Evolutionary conservation across 768 basidiomycete genomes (phyloP).

Genomic region (Termitomyces sp.): DNA sequence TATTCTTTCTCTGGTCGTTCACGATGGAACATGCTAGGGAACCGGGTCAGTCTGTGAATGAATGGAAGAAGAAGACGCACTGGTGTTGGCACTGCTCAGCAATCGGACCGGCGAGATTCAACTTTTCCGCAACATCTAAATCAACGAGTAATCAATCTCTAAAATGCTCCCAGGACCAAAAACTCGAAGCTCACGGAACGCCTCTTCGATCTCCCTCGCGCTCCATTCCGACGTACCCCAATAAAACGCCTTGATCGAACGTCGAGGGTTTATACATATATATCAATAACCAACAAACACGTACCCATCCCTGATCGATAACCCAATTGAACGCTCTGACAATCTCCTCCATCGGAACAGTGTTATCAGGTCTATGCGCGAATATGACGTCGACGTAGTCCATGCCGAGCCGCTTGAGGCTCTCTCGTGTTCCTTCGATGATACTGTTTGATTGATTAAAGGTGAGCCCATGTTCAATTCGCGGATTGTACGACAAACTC

Average conservation of each 20-base stretch:
- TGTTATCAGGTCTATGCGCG: constrained; percentile 64
- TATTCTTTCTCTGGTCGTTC: constrained; percentile 84
- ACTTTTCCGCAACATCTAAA: constrained; percentile 61
- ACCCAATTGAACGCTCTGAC: constrained; percentile 80
- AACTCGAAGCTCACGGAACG: constrained; percentile 33
- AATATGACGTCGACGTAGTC: constrained; percentile 76
- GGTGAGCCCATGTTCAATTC: too few species aligned
- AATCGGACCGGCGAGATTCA: constrained; percentile 65
- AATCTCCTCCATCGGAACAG: constrained; percentile 69
- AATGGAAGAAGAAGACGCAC: too few species aligned
- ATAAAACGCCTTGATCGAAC: constrained; percentile 47
- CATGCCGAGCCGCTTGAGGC: constrained; percentile 62
- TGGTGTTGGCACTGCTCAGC: constrained; percentile 77
- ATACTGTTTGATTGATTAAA: too few species aligned
- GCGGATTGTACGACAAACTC: too few species aligned
- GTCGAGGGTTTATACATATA: too few species aligned
- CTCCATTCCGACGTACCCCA: constrained; percentile 76
- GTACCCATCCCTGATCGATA: constrained; percentile 68
- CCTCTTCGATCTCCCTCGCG: constrained; percentile 57
- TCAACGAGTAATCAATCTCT: too few species aligned
- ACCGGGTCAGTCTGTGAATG: too few species aligned
- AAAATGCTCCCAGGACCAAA: too few species aligned
- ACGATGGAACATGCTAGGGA: constrained; percentile 66
- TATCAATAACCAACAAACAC: constrained; percentile 5
- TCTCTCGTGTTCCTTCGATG: constrained; percentile 70